Conservation (phyloP, 2,329 filamentous ascomycete genomes). For the Alternaria arborescens region DNA sequence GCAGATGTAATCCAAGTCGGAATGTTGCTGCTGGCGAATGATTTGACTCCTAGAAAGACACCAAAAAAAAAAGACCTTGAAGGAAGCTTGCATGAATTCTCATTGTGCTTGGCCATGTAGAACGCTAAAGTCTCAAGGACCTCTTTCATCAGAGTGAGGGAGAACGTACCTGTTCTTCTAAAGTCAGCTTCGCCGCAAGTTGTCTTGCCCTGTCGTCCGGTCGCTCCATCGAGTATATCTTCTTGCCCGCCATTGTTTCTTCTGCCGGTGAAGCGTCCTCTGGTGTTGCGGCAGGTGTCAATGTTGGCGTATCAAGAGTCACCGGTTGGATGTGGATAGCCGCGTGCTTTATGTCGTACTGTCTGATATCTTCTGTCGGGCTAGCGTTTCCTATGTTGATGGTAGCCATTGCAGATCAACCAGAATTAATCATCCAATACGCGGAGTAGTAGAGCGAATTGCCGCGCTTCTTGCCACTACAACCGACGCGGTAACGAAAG, state of each 20-base stretch:
- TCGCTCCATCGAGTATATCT: constrained; percentile 41
- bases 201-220: constrained; percentile 48
- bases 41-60: background rate
- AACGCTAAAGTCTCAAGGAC: constrained; percentile 5
- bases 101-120: background rate
- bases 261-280: constrained; percentile 36
- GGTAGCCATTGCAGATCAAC: constrained; percentile 42
- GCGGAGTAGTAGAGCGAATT: constrained; percentile 37
- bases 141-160: constrained; percentile 12
- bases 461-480: constrained; percentile 38
- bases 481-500: constrained; percentile 18
- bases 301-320: constrained; percentile 33
- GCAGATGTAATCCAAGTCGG: background rate
- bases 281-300: constrained; percentile 42
- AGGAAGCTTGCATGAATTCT: background rate
- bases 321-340: constrained; percentile 42
- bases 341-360: constrained; percentile 46
- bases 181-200: constrained; percentile 46
- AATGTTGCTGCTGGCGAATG: background rate
- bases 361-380: constrained; percentile 35
- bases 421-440: constrained; percentile 26
- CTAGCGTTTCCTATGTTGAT: constrained; percentile 41
- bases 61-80: background rate
- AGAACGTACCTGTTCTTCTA: constrained; percentile 52
- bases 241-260: constrained; percentile 46